Evolutionary conservation across 2,329 filamentous ascomycete genomes (phyloP), one percentile per base, ranked within the genome.

Genomic region (Sclerotinia borealis): DNA sequence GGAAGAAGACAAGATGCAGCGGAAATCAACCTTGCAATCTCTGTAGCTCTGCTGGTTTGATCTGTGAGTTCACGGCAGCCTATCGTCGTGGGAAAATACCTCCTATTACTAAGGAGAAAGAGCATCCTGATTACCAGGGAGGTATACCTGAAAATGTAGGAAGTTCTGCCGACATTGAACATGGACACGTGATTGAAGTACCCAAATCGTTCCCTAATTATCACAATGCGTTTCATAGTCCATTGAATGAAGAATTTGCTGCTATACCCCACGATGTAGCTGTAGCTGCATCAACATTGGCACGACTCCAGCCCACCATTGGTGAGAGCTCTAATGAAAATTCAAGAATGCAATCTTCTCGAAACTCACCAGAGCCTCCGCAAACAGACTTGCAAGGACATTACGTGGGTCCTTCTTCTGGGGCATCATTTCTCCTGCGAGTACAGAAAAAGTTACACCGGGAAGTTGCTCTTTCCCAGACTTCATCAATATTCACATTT

Each of bases 361-460:
- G 75, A 43, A 75, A 74, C 15, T 80, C 79, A 3, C 79, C 79
- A n/a, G 79, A 80, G 64, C 79, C 79, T 2, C 70, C 75, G 8
- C 76, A 79, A 64, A 78, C 75, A 25, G 79, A 80, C 62, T 74
- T 73, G 22, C 77, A 81, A 72, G 79, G 77, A 5, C 68, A 81
- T 64, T 81, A 79, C 65, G 76, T 81, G 31, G 79, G 79, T 0
- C 77, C 79, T 4, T 76, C 79, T 0, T 80, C 78, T 1, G 79
- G 78, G 0, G 78, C 78, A 0, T 80, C 79, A 0, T 83, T 83
- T 62, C 72, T 83, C 13, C 75, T 80, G 0, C 74, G 81, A 10
- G 79, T 82, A 1, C 81, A 82, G 70, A 79, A 79, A 64, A 74
- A 77, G 6, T 76, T 83, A 9, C 79, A 78, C 64, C 75, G 79